Conservation (phyloP, 192 early-diverging fungal species). For the Coemansia asiatica region DNA sequence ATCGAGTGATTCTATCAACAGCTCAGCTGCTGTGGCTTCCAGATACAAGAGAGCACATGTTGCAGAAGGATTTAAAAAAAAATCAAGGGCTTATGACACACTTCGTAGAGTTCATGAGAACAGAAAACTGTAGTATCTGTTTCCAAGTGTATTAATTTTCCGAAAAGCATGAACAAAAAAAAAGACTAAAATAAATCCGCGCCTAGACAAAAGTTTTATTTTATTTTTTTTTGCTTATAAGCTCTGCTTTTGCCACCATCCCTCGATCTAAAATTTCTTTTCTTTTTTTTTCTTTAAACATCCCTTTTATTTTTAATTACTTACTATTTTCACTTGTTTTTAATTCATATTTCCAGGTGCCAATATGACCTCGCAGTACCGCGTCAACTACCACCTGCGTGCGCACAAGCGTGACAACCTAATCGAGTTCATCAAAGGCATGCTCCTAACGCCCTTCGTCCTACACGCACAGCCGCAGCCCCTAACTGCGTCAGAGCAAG, state of each 20-base stretch:
- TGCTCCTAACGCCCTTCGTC: constrained; percentile 84
- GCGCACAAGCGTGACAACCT: constrained; percentile 89
- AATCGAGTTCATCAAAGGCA: constrained; percentile 90
- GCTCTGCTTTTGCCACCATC: not conserved
- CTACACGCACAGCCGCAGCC: constrained; percentile 64
- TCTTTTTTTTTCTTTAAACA: not conserved
- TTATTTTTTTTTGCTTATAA: not conserved
- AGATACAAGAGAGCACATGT: no score
- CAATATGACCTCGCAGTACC: constrained; percentile 52
- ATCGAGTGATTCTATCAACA: no score
- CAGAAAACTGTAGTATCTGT: not conserved
- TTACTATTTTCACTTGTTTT: not conserved
- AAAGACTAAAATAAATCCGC: not conserved
- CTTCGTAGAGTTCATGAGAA: not conserved
- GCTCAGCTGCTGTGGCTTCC: no score
- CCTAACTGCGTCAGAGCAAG: not conserved
- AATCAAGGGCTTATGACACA: no score
- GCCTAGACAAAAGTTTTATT: not conserved
- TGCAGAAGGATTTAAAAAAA: no score
- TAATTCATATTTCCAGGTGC: no score
- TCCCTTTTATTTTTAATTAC: not conserved
- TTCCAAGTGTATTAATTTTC: not conserved
- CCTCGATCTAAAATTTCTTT: not conserved
- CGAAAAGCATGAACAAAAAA: not conserved
- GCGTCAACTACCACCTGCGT: constrained; percentile 59